Percentiles rank a stretch among this genome's conserved stretches.
phyloP scores from a whole-genome alignment of 192 early-diverging fungal genomes.

The Linnemannia hyalina region DNA sequence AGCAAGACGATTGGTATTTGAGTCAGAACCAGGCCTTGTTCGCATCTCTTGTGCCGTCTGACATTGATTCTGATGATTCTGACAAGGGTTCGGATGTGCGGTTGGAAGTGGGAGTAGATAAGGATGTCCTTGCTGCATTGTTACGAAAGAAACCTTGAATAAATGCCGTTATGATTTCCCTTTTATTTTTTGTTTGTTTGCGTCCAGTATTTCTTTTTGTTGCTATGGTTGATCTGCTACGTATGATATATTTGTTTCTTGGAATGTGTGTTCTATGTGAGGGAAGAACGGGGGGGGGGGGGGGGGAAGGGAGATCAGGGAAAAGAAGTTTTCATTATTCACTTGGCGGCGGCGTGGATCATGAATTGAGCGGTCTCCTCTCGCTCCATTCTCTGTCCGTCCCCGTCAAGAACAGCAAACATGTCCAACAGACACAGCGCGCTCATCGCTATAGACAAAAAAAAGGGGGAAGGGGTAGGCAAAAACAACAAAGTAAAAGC shows the following conservation, averaged over 20 bases:
- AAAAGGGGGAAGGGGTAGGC: too few relatives aligned
- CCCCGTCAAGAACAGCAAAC: neutral
- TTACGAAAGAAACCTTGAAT: neutral
- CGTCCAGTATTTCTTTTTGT: neutral
- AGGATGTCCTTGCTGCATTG: neutral
- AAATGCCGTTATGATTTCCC: neutral
- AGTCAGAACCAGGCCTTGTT: conserved; percentile 36
- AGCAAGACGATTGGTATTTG: conserved; percentile 26
- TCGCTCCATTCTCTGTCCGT: neutral
- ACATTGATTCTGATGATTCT: neutral
- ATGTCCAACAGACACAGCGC: neutral
- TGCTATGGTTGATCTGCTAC: neutral
- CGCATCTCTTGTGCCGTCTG: conserved; percentile 12
- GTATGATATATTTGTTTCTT: neutral
- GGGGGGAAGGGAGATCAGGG: too few relatives aligned
- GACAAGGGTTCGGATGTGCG: neutral
- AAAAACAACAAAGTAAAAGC: too few relatives aligned
- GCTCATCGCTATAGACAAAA: neutral
- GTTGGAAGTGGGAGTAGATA: neutral
- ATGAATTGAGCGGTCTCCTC: neutral
- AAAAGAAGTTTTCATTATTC: neutral
- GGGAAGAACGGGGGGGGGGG: neutral
- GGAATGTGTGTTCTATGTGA: neutral
- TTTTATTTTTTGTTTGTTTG: neutral
- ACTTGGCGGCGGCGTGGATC: neutral